A percentile compares a stretch with the other conserved stretches of the same genome.
These are phyloP conservation scores for Penicillium sp. DNA, from an alignment of 2,329 filamentous ascomycete species.

Conservation along the genomic window DNA sequence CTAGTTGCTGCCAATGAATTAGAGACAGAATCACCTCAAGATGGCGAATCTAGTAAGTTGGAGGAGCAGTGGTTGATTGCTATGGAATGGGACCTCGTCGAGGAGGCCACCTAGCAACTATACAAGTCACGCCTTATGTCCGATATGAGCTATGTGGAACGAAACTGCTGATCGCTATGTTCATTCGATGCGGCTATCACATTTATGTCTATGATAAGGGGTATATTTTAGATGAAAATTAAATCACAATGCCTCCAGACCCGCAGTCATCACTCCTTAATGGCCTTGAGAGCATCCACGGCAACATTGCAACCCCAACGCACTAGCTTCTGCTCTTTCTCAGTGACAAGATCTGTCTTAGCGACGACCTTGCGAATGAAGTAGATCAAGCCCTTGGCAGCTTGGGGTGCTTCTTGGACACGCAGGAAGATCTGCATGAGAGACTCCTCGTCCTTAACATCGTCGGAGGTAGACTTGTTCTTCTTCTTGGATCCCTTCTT, in stretches of 20 bases:
- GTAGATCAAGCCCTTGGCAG: conserved; percentile 77
- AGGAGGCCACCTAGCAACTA: conserved; percentile 7
- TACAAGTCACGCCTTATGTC: not conserved
- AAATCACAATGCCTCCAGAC: conserved; percentile 10
- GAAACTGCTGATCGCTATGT: conserved; percentile 6
- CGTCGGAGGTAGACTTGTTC: conserved; percentile 28
- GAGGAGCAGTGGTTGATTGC: conserved; percentile 42
- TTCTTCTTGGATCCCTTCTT: conserved; percentile 34
- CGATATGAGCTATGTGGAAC: conserved; percentile 5
- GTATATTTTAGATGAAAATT: conserved; percentile 26
- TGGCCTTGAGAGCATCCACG: conserved; percentile 48
- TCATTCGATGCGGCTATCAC: conserved; percentile 14
- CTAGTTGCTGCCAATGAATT: not conserved
- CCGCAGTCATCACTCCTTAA: conserved; percentile 32
- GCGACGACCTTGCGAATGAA: conserved; percentile 78
- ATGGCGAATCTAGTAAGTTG: not conserved
- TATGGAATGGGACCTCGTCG: conserved; percentile 49
- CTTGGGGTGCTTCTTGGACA: conserved; percentile 67
- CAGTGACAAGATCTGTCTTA: conserved; percentile 64
- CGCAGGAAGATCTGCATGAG: conserved; percentile 71
- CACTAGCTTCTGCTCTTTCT: conserved; percentile 59
- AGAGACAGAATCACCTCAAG: not conserved
- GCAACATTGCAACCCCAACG: conserved; percentile 53
- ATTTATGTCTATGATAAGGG: conserved; percentile 20
- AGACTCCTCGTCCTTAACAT: conserved; percentile 59